Evolutionary conservation across 2,329 filamentous ascomycete species (phyloP).

Genomic region (Diaporthe longicolla): DNA sequence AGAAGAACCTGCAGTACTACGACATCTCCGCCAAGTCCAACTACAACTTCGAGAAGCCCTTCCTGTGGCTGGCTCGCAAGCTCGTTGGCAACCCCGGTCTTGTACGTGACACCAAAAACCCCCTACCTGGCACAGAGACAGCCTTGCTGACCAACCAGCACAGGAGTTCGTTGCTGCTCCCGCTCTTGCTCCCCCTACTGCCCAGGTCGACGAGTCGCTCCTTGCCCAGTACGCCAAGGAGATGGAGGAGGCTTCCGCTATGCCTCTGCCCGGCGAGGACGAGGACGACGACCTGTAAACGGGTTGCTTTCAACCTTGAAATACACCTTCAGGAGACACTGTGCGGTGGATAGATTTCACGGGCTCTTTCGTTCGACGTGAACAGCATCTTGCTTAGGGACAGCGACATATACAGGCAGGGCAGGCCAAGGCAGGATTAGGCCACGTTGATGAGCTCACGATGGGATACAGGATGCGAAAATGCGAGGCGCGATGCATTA

Average conservation of each 20-base stretch:
- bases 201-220: constrained; percentile 86
- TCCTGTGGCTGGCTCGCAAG: constrained; percentile 99
- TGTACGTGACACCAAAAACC: constrained; percentile 66
- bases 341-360: constrained; percentile 43
- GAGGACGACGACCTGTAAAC: constrained; percentile 79
- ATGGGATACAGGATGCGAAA: constrained; percentile 41
- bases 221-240: constrained; percentile 88
- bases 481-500: constrained; percentile 41
- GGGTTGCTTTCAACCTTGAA: constrained; percentile 39
- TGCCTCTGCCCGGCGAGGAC: constrained; percentile 95
- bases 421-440: constrained; percentile 36
- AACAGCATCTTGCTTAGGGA: constrained; percentile 44
- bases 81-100: constrained; percentile 92
- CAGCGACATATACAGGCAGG: constrained; percentile 42
- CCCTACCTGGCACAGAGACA: constrained; percentile 1
- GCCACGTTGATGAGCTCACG: constrained; percentile 42
- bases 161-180: constrained; percentile 97
- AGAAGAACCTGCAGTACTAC: constrained; percentile 99
- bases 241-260: constrained; percentile 83
- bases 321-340: constrained; percentile 32
- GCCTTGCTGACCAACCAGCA: constrained; percentile 47
- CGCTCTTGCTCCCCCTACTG: constrained; percentile 93
- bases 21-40: constrained; percentile 99
- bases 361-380: constrained; percentile 41
- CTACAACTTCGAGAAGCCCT: constrained; percentile 99